Base-by-base conservation (phyloP, 345 rosid species). In the Gynandropsis gynandra region DNA sequence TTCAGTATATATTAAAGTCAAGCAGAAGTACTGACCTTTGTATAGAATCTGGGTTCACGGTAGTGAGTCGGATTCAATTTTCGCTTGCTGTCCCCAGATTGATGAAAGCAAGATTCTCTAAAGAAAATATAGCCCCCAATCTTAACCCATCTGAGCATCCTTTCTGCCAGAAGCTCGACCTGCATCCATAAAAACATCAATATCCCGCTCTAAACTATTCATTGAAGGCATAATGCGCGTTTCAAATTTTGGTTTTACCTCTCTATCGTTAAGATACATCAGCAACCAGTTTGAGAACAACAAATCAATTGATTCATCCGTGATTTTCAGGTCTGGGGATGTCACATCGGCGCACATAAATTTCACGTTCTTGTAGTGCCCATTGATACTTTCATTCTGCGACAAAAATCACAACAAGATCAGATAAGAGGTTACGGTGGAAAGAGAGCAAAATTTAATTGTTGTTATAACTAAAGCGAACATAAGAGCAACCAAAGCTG, bases 101-200 rank as follows among this genome's bases (percentile, higher is more conserved):
- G 97, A 62, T 93, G 92, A 72, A 93, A 88, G 72, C 99, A 93
- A 50, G 97, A 83, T 70, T 93, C 99, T 60, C 97, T 77, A 72
- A 93, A 88, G 81, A 93, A 88, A 55, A 93, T 83, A 68, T 63
- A 72, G 12, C 99, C 97, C 21, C 97, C 97, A 34, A 72, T 80
- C 74, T 80, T 93, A 20, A 93, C 58, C 99, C 95, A 93, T 60
- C 76, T 81, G 46, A 81, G 53, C 92, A 88, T 83, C 73, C 76
- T 80, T 66, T 81, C 73, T 1, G 74, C 95, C 69, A 93, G 68
- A 58, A 65, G 69, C 77, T 75, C 80, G 46, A 88, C 95, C 97
- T 88, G 70, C 45, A 59, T 27, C 51, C 47, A 24, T 9, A 33
- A 1, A 39, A 21, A 9, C 59, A 55, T 58, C 29, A 24, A 24